Conservation (phyloP, 169 alveolate genomes). For the Miamiensis avidus region DNA sequence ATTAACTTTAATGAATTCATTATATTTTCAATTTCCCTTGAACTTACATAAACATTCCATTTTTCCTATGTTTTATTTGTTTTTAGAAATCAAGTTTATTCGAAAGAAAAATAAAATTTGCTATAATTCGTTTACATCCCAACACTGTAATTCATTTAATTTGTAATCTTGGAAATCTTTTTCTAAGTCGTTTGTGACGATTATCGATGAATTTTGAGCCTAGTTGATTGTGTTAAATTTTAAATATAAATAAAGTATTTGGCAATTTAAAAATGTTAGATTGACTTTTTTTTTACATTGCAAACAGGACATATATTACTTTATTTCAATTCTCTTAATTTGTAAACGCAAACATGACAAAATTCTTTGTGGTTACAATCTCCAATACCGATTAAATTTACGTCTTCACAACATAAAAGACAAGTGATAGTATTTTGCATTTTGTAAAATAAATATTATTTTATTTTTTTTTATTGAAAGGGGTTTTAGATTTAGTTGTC, state of each 20-base stretch:
- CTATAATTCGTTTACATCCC: not conserved
- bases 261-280: too few species aligned
- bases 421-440: not conserved
- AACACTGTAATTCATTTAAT: not conserved
- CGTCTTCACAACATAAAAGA: slow-evolving; percentile 11
- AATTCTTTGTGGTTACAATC: slow-evolving; percentile 28
- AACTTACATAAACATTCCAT: not conserved
- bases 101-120: too few species aligned
- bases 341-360: slow-evolving; percentile 10
- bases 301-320: slow-evolving; percentile 16
- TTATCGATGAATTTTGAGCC: not conserved
- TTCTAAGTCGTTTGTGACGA: not conserved
- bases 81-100: too few species aligned
- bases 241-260: too few species aligned
- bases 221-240: too few species aligned
- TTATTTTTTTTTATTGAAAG: too few species aligned
- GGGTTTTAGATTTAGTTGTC: not conserved
- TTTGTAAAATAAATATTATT: too few species aligned
- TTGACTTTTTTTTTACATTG: slow-evolving; percentile 17
- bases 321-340: slow-evolving; percentile 6
- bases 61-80: not conserved
- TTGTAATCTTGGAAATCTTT: not conserved
- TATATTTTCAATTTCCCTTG: not conserved
- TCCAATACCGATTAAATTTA: slow-evolving; percentile 11
- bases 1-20: not conserved